Evolutionary conservation across 768 basidiomycete species (phyloP).

Genomic region (Leccinum uliginosum): DNA sequence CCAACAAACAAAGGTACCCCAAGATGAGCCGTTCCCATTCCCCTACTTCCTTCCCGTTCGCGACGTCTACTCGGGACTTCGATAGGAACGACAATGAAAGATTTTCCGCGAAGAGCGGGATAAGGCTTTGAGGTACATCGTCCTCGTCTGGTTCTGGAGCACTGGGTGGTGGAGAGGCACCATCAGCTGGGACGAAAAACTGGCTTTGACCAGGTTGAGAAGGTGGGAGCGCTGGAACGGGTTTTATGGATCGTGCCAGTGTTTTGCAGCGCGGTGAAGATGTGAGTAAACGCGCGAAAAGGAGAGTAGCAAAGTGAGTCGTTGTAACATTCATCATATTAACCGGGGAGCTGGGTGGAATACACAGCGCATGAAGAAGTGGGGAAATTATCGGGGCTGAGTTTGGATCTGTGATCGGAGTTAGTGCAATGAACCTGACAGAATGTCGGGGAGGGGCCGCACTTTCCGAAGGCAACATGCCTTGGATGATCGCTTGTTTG

Average conservation of each 20-base stretch:
- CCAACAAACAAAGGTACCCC: conserved; percentile 76
- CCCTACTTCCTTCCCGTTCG: conserved; percentile 63
- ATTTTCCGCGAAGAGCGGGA: conserved; percentile 87
- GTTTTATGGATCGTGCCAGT: conserved; percentile 60
- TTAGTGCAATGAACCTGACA: not conserved
- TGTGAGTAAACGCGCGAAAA: conserved; percentile 77
- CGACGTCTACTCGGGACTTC: conserved; percentile 46
- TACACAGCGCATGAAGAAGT: conserved; percentile 63
- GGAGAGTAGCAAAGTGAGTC: conserved; percentile 68
- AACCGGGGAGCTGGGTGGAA: conserved; percentile 57
- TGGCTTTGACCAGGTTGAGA: conserved; percentile 33
- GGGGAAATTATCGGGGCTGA: conserved; percentile 54
- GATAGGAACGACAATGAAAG: conserved; percentile 82
- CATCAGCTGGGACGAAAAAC: conserved; percentile 80
- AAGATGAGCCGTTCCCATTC: conserved; percentile 92
- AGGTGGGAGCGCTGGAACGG: conserved; percentile 35
- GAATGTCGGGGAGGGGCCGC: not conserved
- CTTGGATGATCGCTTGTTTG: conserved; percentile 61
- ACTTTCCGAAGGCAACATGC: conserved; percentile 65
- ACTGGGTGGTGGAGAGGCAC: conserved; percentile 34
- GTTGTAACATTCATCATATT: conserved; percentile 55
- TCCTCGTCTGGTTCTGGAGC: conserved; percentile 47
- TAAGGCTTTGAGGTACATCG: conserved; percentile 63
- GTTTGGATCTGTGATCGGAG: conserved; percentile 19
- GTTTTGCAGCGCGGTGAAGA: conserved; percentile 61